phyloP scores from a whole-genome alignment of 2,329 filamentous ascomycete genomes.

The Curvularia verruculosa region DNA sequence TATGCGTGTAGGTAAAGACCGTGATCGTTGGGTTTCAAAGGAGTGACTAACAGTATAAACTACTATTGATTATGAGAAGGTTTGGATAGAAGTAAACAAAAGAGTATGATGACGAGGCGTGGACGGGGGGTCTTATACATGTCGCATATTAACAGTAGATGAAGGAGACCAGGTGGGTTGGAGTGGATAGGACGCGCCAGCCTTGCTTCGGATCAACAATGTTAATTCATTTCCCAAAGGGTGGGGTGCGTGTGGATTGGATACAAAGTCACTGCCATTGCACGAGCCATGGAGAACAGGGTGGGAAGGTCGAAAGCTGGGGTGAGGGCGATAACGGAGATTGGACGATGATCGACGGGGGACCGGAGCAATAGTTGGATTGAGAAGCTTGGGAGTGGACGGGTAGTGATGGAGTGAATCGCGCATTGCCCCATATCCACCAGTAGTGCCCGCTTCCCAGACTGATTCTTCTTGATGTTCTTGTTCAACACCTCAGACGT shows the following conservation, averaged over 20 bases:
- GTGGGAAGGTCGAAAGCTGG: constrained; percentile 2
- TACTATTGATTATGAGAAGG: constrained; percentile 33
- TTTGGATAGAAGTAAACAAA: constrained; percentile 10
- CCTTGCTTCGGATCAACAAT: constrained; percentile 12
- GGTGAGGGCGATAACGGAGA: constrained; percentile 15
- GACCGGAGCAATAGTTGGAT: constrained; percentile 9
- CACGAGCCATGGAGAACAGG: constrained; percentile 4
- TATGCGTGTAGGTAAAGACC: constrained; percentile 16
- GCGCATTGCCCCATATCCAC: neutral
- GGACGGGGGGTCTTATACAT: constrained; percentile 25
- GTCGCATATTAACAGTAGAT: constrained; percentile 21
- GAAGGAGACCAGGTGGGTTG: constrained; percentile 7
- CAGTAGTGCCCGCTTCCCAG: neutral
- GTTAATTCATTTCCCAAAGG: constrained; percentile 7
- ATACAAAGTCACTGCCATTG: constrained; percentile 6
- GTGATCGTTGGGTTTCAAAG: constrained; percentile 25
- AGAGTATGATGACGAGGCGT: neutral
- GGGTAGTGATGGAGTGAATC: constrained; percentile 8
- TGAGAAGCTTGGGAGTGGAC: neutral
- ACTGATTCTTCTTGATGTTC: too few species aligned
- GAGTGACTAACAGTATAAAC: constrained; percentile 39
- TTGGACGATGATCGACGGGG: constrained; percentile 12
- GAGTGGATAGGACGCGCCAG: constrained; percentile 15
- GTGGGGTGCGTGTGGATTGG: constrained; percentile 5
- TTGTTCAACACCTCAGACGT: neutral